Base-by-base conservation (phyloP, 441 rosid species). In the Jatropha podagrica region DNA sequence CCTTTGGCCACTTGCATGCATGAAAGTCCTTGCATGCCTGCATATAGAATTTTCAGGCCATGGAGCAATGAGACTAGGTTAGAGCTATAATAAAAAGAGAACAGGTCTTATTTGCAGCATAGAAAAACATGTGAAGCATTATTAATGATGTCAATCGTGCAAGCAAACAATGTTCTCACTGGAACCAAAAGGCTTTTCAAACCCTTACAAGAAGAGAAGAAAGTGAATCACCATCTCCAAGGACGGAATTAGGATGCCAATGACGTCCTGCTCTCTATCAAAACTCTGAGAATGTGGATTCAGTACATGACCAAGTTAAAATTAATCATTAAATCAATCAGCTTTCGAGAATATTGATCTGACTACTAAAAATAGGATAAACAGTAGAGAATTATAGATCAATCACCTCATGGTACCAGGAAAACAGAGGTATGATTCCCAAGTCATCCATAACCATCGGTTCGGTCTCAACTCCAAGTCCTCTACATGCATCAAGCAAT, bases 381-480 rank as follows among this genome's bases (percentile, higher is more conserved):
- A 41, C 64, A 37, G 23, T 14, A 51, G 37, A 61, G 41, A 75
- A 67, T 63, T 56, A 48, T n/a, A 18, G 71, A 74, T 42, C 40
- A 65, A 65, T 81, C 77, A 90, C 94, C 91, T 88, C 88, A 76
- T 90, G 92, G 77, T 90, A 88, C 92, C 92, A 88, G 74, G 92
- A 90, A 82, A 80, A 85, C 64, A 88, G 63, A 62, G 92, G 95
- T 79, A 87, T 74, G 80, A 90, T 87, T 41, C 95, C 92, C 80
- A 90, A 67, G 59, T 82, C 84, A 74, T 80, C 79, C 20, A 85
- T 66, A 51, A 41, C 78, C 65, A 74, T 18, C 3, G 92, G 91
- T 76, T 78, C 72, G 44, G 87, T 86, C 81, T 84, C 87, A 71
- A 90, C 86, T 71, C 90, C 91, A 63, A 90, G 83, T 74, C 27